Evolutionary conservation across 2,329 filamentous ascomycete genomes (phyloP).

Genomic region (Sarocladium oryzae): DNA sequence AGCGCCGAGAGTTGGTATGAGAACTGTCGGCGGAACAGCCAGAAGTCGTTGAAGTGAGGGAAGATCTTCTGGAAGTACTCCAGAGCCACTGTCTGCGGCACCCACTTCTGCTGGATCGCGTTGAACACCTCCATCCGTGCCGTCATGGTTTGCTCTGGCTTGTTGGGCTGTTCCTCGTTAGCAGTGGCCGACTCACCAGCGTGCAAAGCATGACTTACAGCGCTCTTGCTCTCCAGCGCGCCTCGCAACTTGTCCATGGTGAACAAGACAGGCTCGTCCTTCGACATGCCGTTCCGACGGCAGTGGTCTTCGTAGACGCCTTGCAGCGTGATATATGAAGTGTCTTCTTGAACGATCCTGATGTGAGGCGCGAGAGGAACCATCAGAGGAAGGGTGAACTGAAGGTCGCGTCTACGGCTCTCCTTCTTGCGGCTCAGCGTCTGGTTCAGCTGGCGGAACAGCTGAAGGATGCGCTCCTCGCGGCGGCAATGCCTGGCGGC

Average conservation of each 20-base stretch:
- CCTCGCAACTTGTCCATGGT: constrained; percentile 90
- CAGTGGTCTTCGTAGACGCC: constrained; percentile 96
- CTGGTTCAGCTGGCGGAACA: constrained; percentile 97
- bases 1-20: constrained; percentile 91
- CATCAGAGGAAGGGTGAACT: constrained; percentile 95
- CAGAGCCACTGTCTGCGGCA: constrained; percentile 72
- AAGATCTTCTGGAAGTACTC: constrained; percentile 88
- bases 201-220: constrained; percentile 34
- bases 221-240: constrained; percentile 61
- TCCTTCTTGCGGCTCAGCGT: constrained; percentile 90
- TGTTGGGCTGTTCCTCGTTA: constrained; percentile 42
- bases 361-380: constrained; percentile 92
- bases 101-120: constrained; percentile 90
- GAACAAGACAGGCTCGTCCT: constrained; percentile 92
- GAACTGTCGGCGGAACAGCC: constrained; percentile 96
- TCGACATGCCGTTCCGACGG: constrained; percentile 75
- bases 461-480: constrained; percentile 89
- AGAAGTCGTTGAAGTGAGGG: constrained; percentile 88
- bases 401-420: constrained; percentile 83
- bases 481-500: constrained; percentile 86
- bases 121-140: constrained; percentile 87
- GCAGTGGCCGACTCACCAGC: neutral
- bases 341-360: constrained; percentile 90
- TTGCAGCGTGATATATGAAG: constrained; percentile 89
- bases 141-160: constrained; percentile 61